Percentiles rank a stretch among this genome's conserved stretches.
Evolutionary conservation across 192 early-diverging fungal species (phyloP).

Genomic region (Backusella circina): DNA sequence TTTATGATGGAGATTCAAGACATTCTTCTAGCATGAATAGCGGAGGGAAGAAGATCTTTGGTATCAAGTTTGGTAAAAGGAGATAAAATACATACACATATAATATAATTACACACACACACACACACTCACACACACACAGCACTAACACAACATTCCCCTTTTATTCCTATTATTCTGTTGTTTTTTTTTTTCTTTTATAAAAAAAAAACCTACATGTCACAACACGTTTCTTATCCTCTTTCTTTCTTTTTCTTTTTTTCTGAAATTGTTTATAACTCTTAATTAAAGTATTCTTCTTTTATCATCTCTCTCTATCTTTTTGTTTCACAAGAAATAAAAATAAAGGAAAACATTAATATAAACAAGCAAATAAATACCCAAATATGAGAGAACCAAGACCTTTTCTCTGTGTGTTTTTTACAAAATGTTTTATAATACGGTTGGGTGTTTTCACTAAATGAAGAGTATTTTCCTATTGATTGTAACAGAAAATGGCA

Average conservation of each 20-base stretch:
- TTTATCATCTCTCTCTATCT: neutral
- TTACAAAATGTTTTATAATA: neutral
- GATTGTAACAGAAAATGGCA: no score
- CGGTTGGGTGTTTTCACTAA: constrained; percentile 36
- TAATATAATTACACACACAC: neutral
- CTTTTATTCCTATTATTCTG: neutral
- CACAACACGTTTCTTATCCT: neutral
- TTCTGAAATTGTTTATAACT: neutral
- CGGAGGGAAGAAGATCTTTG: constrained; percentile 13
- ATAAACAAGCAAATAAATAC: neutral
- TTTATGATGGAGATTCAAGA: constrained; percentile 25
- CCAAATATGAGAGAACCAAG: neutral
- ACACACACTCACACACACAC: neutral
- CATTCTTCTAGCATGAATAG: constrained; percentile 12
- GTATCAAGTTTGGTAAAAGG: constrained; percentile 22
- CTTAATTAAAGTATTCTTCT: constrained; percentile 12
- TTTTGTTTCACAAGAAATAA: neutral
- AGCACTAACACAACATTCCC: neutral
- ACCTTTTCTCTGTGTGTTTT: neutral
- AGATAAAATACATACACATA: neutral
- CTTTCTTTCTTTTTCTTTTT: constrained; percentile 1
- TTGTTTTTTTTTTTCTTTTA: neutral
- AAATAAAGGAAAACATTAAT: neutral
- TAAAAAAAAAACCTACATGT: neutral
- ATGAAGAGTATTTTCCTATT: no score